Evolutionary conservation across 2,329 filamentous ascomycete species (phyloP).

Genomic region (Scorias spongiosa): DNA sequence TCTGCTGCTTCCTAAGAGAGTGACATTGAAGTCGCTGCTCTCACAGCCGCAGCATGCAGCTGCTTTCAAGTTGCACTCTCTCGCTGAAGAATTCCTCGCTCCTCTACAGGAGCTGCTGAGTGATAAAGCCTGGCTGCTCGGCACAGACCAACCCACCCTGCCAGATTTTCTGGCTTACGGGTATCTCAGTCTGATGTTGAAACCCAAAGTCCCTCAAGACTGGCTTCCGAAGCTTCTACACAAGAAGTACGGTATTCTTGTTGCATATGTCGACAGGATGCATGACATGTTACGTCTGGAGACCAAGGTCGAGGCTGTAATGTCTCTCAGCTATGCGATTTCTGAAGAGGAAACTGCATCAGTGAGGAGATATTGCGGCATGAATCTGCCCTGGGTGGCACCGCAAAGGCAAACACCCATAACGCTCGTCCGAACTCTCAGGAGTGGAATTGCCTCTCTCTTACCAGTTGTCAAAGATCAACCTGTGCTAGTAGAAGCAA

Average conservation of each 20-base stretch:
- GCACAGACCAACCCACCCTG: conserved; percentile 37
- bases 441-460: background rate
- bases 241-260: conserved; percentile 28
- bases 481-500: conserved; percentile 1
- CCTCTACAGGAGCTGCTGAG: conserved; percentile 51
- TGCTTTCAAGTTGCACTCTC: conserved; percentile 59
- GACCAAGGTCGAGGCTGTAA: conserved; percentile 12
- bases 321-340: conserved; percentile 5
- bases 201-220: conserved; percentile 43
- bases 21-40: conserved; percentile 46
- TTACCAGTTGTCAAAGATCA: conserved; percentile 8
- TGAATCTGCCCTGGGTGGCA: conserved; percentile 14
- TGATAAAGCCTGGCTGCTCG: conserved; percentile 37
- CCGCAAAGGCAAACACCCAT: conserved; percentile 1
- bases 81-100: conserved; percentile 56
- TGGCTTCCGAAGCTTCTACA: conserved; percentile 47
- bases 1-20: conserved; percentile 38
- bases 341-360: conserved; percentile 2
- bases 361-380: conserved; percentile 1
- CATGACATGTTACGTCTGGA: conserved; percentile 10
- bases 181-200: conserved; percentile 61
- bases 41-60: conserved; percentile 53
- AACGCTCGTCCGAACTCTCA: background rate
- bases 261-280: conserved; percentile 23
- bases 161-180: conserved; percentile 71